Evolutionary conservation across 164 flowering plant genomes (phyloP), one percentile per base, ranked within the genome.

Genomic region (Vitis riparia): DNA sequence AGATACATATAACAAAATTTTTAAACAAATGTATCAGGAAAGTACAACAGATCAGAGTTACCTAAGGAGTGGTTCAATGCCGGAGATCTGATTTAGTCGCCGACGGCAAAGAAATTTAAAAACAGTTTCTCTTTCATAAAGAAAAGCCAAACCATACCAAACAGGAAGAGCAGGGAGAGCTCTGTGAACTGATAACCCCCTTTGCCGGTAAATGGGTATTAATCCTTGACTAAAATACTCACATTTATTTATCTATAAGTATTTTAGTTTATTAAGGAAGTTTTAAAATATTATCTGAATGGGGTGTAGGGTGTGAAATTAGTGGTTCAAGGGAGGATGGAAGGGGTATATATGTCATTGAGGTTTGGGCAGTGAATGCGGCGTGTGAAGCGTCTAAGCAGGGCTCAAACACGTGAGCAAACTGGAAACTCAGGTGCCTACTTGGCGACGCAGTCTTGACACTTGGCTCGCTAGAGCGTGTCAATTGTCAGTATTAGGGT

Each of bases 1-100:
- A 48, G 59, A 44, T 5, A 57, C 58, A 51, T 48, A 13, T 11
- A 29, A 68, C 9, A 49, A 16, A 27, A 47, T 5, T n/a, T 11
- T 59, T 12, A 30, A 29, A 9, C 16, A 63, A 16, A 61, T 32
- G 9, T 5, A 14, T 61, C n/a, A 11, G 44, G 5, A 37, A 37
- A 3, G 44, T 37, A 6, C 44, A 61, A 32, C 19, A 37, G 48
- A 29, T 47, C 27, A 60, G 69, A 44, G 49, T 67, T 64, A 74
- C 83, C 78, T 5, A 68, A 58, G 47, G 67, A 67, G 8, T 65
- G 77, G 57, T 70, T 77, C 77, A 79, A 70, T 77, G 82, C 79
- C 76, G 73, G 80, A 77, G 85, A 79, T 79, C 80, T 66, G 65
- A 51, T 63, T 55, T 61, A 51, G 55, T 66, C 64, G 14, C 57